These are phyloP conservation scores for Calycina herbarum DNA, from an alignment of 2,329 filamentous ascomycete species.

Conservation along the genomic window DNA sequence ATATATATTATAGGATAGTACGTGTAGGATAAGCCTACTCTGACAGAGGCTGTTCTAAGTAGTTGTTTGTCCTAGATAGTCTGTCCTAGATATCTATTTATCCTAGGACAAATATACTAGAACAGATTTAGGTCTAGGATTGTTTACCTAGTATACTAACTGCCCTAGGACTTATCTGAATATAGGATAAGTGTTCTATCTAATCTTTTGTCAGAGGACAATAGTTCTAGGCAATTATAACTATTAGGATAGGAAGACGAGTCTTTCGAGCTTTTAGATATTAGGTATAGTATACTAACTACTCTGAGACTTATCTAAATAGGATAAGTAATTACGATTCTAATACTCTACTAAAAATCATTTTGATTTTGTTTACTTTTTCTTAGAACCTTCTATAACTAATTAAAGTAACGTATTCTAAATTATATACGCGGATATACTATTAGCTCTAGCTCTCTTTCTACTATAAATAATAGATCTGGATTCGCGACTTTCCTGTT, in stretches of 20 bases:
- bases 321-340: too few relatives aligned
- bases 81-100: background rate
- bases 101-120: background rate
- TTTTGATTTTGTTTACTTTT: background rate
- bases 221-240: background rate
- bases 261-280: background rate
- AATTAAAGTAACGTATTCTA: constrained; percentile 9
- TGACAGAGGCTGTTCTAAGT: background rate
- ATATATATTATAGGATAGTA: background rate
- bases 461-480: too few relatives aligned
- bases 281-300: too few relatives aligned
- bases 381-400: constrained; percentile 1
- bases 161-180: background rate
- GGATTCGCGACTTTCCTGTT: too few relatives aligned
- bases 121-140: background rate
- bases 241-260: too few relatives aligned
- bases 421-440: too few relatives aligned
- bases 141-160: background rate
- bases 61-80: background rate
- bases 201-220: background rate
- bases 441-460: too few relatives aligned
- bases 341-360: background rate
- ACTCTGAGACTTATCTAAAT: too few relatives aligned
- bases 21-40: too few relatives aligned
- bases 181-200: background rate